Evolutionary conservation across 192 early-diverging fungal genomes (phyloP).

Genomic region (Phlyctochytrium planicorne): DNA sequence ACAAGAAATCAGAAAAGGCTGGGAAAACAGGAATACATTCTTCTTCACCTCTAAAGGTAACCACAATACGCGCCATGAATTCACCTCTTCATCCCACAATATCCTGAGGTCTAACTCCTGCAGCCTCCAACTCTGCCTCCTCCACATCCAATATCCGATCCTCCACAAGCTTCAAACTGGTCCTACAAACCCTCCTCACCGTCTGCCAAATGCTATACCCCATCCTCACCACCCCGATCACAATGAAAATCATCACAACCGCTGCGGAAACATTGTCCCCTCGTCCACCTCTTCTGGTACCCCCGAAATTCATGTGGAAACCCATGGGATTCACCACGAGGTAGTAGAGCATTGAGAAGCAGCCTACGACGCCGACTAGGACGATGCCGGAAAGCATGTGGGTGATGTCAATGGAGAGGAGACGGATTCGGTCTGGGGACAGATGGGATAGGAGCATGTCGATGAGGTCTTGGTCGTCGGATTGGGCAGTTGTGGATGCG

Average conservation of each 20-base stretch:
- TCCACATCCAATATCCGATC: constrained; percentile 13
- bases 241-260: background rate
- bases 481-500: background rate
- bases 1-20: too few relatives aligned
- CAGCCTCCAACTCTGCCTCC: too few relatives aligned
- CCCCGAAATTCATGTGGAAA: constrained; percentile 1
- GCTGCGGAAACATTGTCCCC: background rate
- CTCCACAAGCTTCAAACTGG: constrained; percentile 21
- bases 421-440: background rate
- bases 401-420: constrained; percentile 6
- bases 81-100: too few relatives aligned
- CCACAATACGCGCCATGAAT: too few relatives aligned
- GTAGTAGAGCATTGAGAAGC: constrained; percentile 6
- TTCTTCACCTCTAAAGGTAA: too few relatives aligned
- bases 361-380: constrained; percentile 17
- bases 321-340: constrained; percentile 5
- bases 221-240: constrained; percentile 8
- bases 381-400: constrained; percentile 12
- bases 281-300: background rate
- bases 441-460: background rate
- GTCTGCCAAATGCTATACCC: constrained; percentile 10
- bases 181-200: background rate
- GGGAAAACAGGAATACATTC: too few relatives aligned
- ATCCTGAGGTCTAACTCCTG: too few relatives aligned
- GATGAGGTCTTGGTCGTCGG: background rate